Evolutionary conservation across 202 grass and related monocot genomes (phyloP).

Genomic region (Carex sylvatica): DNA sequence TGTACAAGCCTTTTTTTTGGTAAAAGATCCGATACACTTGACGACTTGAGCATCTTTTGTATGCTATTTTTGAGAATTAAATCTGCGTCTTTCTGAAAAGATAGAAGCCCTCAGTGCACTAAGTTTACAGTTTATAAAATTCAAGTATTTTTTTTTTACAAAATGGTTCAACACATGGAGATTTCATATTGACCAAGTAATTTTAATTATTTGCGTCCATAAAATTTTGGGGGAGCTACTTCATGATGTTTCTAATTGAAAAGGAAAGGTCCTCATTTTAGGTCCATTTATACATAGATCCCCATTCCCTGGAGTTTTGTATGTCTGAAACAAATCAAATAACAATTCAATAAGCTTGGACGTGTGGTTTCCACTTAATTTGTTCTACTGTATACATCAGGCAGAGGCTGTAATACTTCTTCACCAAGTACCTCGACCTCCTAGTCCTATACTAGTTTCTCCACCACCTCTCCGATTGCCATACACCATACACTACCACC

Average conservation of each 20-base stretch:
- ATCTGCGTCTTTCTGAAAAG: no score
- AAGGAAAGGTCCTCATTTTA: background rate
- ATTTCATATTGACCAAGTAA: no score
- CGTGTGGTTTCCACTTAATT: background rate
- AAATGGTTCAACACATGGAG: no score
- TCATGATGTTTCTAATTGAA: background rate
- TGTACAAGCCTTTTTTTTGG: no score
- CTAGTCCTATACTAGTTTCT: background rate
- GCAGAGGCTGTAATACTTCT: background rate
- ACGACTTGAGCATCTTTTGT: no score
- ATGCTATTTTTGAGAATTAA: no score
- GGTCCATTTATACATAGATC: background rate
- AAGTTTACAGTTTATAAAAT: no score
- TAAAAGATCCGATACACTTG: no score
- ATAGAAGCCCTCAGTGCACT: no score
- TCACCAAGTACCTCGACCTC: background rate
- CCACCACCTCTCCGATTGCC: background rate
- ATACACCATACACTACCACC: constrained; percentile 10
- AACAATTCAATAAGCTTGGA: background rate
- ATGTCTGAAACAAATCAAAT: background rate
- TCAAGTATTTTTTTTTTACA: no score
- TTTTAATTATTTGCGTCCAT: no score
- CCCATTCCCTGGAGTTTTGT: background rate
- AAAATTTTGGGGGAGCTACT: background rate
- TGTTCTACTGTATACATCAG: background rate